Evolutionary conservation across 2,329 filamentous ascomycete genomes (phyloP), one percentile per base, ranked within the genome.

Genomic region (Talaromyces sp.): DNA sequence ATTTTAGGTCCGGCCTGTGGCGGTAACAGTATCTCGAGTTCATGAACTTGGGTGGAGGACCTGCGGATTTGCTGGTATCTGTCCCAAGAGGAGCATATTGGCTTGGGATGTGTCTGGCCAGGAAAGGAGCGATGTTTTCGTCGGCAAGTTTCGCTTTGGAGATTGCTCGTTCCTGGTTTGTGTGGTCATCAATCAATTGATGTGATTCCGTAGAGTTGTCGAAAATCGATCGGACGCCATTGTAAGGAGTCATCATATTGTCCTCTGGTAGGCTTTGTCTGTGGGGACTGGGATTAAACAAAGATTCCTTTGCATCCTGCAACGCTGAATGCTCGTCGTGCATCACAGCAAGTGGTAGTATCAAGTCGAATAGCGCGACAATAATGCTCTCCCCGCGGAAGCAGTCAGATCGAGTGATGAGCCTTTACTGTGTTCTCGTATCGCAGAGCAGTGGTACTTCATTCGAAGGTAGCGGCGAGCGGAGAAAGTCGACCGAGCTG

Each of bases 11-110:
- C 1, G 95, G 95, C 60, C 91, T 85, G 76, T 99, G 95, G 62
- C 95, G 88, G 76, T 99, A 99, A 79, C 95, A 99, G 79, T 90
- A 98, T 75, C 91, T 95, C 69, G 92, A 96, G 74, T 93, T 96
- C 39, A 67, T 68, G 16, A 61, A 65, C 14, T 65, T 69, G 83
- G 84, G 66, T 86, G 58, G 42, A 87, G 56, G 37, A 28, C 84
- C 70, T 39, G 66, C 63, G 14, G 67, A 60, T 33, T 67, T 63
- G 9, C 66, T 66, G 23, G 68, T 63, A 50, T 69, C 67, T 14
- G 71, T 71, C 12, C 89, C 88, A 62, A 92, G 80, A 16, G 91
- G 91, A 37, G 92, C 91, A 77, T 98, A 97, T 70, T 95, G 84
- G 66, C 87, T 86, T 2, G 93, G 93, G 57, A 97, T 96, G 72